A percentile compares a stretch with the other conserved stretches of the same genome.
These are phyloP conservation scores for Cordyceps pruinosa DNA, from an alignment of 2,329 filamentous ascomycete species.

Conservation along the genomic window DNA sequence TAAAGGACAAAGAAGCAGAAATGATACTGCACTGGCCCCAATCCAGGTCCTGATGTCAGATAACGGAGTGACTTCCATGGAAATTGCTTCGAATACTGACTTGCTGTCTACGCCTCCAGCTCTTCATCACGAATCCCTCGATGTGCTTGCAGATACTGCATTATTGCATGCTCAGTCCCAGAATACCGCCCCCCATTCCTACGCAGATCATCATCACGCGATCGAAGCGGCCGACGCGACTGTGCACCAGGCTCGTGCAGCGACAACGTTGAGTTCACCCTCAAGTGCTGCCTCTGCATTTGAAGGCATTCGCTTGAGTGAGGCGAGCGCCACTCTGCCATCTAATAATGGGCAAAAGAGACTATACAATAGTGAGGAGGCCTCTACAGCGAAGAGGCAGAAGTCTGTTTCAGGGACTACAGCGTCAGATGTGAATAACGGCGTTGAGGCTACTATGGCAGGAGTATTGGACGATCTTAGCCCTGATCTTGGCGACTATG, in stretches of 20 bases:
- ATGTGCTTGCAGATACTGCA: neutral
- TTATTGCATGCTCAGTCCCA: neutral
- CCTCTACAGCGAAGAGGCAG: neutral
- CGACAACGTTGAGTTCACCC: neutral
- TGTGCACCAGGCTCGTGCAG: neutral
- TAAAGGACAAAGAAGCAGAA: no score
- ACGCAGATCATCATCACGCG: neutral
- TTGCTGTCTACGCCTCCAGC: neutral
- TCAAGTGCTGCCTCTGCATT: neutral
- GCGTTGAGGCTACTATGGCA: neutral
- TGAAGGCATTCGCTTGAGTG: neutral
- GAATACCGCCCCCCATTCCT: neutral
- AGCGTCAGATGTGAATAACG: neutral
- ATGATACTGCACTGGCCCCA: no score
- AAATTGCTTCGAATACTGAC: no score
- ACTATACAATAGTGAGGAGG: neutral
- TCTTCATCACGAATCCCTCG: neutral
- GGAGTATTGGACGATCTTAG: neutral
- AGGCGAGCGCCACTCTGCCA: neutral
- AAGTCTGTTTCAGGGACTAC: neutral
- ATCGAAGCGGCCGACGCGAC: neutral
- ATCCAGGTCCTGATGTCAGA: no score
- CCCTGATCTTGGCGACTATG: neutral
- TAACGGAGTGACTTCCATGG: no score
- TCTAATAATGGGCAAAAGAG: neutral